These are phyloP conservation scores for Cylindrotheca closterium DNA, from an alignment of 108 stramenopile genomes.

Conservation along the genomic window DNA sequence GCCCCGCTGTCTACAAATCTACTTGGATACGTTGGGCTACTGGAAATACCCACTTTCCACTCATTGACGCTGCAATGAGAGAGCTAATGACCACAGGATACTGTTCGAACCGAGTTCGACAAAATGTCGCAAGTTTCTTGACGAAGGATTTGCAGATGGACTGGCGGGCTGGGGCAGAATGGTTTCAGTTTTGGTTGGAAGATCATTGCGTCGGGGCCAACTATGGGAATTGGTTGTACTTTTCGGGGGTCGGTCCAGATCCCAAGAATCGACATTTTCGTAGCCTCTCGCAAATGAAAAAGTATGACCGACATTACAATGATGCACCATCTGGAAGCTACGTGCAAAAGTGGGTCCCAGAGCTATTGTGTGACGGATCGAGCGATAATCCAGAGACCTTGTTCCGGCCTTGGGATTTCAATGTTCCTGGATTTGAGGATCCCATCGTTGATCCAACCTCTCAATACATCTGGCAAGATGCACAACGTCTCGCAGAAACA, in stretches of 20 bases:
- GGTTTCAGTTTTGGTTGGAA: conserved; percentile 78
- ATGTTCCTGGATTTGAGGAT: conserved; percentile 18
- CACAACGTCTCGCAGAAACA: conserved; percentile 9
- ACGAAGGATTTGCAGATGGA: conserved; percentile 80
- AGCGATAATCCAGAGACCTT: conserved; percentile 32
- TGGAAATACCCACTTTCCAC: conserved; percentile 81
- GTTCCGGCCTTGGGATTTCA: conserved; percentile 66
- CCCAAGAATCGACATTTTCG: conserved; percentile 74
- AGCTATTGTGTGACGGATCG: conserved; percentile 36
- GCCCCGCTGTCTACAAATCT: neutral
- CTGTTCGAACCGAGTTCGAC: conserved; percentile 90
- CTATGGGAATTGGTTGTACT: conserved; percentile 90
- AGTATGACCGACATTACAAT: no score
- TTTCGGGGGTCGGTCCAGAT: conserved; percentile 84
- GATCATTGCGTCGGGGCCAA: conserved; percentile 91
- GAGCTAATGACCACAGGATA: conserved; percentile 86
- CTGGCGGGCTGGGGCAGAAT: conserved; percentile 90
- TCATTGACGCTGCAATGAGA: conserved; percentile 91
- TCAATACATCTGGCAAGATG: conserved; percentile 65
- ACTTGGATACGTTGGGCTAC: conserved; percentile 53
- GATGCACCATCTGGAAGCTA: conserved; percentile 65
- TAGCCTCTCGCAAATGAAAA: conserved; percentile 68
- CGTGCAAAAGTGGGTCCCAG: conserved; percentile 78
- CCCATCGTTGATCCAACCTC: conserved; percentile 53
- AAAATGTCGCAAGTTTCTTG: conserved; percentile 88